Base-by-base conservation (phyloP, 805 yeast genomes). In the Teunomyces tritomae region DNA sequence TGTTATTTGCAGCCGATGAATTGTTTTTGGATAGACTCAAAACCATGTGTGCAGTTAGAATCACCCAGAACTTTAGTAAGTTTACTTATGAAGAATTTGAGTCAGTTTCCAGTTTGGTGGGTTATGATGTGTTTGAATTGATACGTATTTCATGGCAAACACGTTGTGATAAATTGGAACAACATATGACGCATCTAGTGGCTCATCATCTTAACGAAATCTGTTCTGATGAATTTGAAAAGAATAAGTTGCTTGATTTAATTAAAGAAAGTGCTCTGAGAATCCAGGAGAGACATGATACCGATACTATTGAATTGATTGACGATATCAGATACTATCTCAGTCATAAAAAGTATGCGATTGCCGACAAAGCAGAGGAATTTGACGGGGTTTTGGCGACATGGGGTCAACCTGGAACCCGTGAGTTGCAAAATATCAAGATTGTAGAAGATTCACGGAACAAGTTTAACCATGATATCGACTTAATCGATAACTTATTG, bases 231-330 rank as follows among this genome's bases (percentile, higher is more conserved):
- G 67, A 67, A n/a, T 62, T 65, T 1, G 74, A 73, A 37, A 43
- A 67, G n/a, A 8, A 37, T 0, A 26, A 45, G 40, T 46, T 68
- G 13, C 44, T 51, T 6, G 37, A 34, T 7, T 50, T 69, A 14
- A 60, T 71, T n/a, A 55, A 51, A 44, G 74, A 71, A 52, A 73
- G 80, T 58, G 85, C 92, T 0, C 52, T 57, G 11, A 67, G 88
- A 55, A 85, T 87, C 43, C 57, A 74, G 16, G 64, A 61, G 11
- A 74, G 94, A 58, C 83, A 87, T 54, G 88, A 82, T 50, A 84
- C 87, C 0, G 96, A 87, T 65, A 84, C 92, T 1, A 84, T 87
- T 58, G 96, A 87, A 57, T 68, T 87, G 54, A 71, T 87, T 26
- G 96, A 87, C 63, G 95, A 87, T 65, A 83, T 87, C 8, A 70